Base-by-base conservation (phyloP, 169 alveolate species). In the Plasmodium fragile region DNA sequence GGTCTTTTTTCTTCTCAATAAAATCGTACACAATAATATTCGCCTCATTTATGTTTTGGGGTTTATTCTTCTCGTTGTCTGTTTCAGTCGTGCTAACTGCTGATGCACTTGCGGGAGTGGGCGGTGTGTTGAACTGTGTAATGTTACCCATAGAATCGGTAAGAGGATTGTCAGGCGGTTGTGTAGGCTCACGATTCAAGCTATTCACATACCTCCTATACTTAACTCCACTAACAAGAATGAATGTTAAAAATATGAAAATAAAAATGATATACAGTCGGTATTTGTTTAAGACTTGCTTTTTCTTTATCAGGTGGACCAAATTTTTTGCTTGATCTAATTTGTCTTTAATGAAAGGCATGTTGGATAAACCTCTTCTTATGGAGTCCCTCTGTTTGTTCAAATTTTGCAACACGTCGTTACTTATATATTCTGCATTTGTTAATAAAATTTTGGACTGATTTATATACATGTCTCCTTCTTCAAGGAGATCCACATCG, bases 401-500 rank as follows among this genome's bases (percentile, higher is more conserved):
- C 30, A 87, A 69, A 28, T 75, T 53, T 30, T 59, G 78, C 87
- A 87, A 43, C 75, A 87, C 81, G 70, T 87, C 93, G 55, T 87
- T 87, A 45, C 89, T 87, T 22, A 87, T 87, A 32, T 87, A 77
- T 43, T 87, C 93, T 52, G 93, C 8, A 43, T 87, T 87, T 18
- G 65, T 53, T 79, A 87, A 18, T 32, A 87, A 30, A 7, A 87
- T 87, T 87, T 87, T 87, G 8, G 93, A 87, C 32, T 87, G 93
- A 43, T 87, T 87, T 2, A 87, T 87, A 69, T 87, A 87, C 10
- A 87, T 83, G 55, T 87, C 93, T 10, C 93, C 93, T 55, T 87
- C 59, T 59, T 87, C 93, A 11, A 87, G 45, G 22, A 87, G 7
- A 39, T 87, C 93, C 18, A 87, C 87, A 75, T 87, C 93, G 69